Evolutionary conservation across 2,329 filamentous ascomycete genomes (phyloP).

Genomic region (Tricladium varicosporioides): DNA sequence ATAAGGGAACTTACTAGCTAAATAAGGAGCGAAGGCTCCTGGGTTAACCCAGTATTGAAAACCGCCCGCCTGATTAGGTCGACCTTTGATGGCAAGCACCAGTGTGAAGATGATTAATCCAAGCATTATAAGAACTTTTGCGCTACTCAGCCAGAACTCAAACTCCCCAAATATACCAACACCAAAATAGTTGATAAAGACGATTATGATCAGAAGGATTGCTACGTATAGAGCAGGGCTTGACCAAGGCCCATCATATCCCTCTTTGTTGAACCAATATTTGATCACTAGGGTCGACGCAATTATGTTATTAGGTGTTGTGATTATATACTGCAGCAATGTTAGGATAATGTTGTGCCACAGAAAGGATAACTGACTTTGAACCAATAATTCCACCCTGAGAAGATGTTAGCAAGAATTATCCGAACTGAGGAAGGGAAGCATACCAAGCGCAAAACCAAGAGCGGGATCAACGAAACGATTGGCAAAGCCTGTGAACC

Average conservation of each 20-base stretch:
- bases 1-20: constrained; percentile 19
- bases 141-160: constrained; percentile 54
- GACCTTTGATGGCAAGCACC: constrained; percentile 62
- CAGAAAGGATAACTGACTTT: constrained; percentile 23
- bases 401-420: constrained; percentile 3
- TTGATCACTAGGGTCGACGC: constrained; percentile 76
- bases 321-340: constrained; percentile 70
- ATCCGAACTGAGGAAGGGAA: background rate
- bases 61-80: constrained; percentile 52
- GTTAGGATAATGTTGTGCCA: background rate
- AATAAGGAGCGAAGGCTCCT: constrained; percentile 39
- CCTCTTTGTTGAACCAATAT: constrained; percentile 64
- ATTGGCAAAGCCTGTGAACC: constrained; percentile 78
- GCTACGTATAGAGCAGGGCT: constrained; percentile 81
- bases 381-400: constrained; percentile 31
- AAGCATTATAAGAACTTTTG: constrained; percentile 65
- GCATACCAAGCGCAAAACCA: constrained; percentile 71
- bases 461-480: constrained; percentile 79
- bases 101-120: constrained; percentile 65
- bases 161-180: constrained; percentile 39
- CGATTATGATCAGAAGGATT: constrained; percentile 61
- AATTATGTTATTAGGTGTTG: constrained; percentile 81
- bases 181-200: constrained; percentile 65
- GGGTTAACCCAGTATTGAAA: constrained; percentile 50
- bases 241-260: constrained; percentile 38